phyloP scores from a whole-genome alignment of 2,329 filamentous ascomycete species.

The Penicillium paneum region DNA sequence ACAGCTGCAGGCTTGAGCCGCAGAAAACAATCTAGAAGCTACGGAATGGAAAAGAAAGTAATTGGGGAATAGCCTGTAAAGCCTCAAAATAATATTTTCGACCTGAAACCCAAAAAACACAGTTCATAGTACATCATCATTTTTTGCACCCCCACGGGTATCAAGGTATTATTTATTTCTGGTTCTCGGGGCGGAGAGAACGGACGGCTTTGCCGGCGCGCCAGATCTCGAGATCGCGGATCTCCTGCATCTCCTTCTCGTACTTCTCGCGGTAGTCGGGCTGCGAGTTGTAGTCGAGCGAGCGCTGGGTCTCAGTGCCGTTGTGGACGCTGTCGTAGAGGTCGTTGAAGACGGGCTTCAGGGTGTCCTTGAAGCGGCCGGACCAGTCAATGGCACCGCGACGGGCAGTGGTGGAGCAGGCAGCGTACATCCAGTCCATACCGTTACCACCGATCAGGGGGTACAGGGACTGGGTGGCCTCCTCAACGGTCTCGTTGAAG shows the following conservation, averaged over 20 bases:
- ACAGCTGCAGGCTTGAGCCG: neutral
- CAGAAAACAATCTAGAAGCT: neutral
- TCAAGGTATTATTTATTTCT: conserved; percentile 58
- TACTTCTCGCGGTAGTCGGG: conserved; percentile 95
- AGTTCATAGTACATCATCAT: conserved; percentile 38
- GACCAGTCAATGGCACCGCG: conserved; percentile 99
- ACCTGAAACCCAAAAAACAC: conserved; percentile 23
- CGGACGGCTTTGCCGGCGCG: conserved; percentile 94
- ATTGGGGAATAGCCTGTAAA: conserved; percentile 4
- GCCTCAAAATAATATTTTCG: conserved; percentile 10
- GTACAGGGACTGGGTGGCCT: conserved; percentile 97
- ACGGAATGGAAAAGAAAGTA: neutral
- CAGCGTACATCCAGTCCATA: conserved; percentile 99
- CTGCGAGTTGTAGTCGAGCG: conserved; percentile 95
- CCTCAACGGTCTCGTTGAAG: conserved; percentile 99
- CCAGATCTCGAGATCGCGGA: conserved; percentile 98
- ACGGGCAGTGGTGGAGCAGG: conserved; percentile 97
- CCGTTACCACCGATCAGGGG: conserved; percentile 94
- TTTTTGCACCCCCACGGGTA: conserved; percentile 31
- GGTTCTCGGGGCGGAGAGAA: conserved; percentile 80
- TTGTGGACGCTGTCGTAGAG: conserved; percentile 91
- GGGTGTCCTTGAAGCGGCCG: conserved; percentile 91
- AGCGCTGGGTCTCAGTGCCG: conserved; percentile 92
- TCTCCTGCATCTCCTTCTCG: conserved; percentile 98
- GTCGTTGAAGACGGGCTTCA: conserved; percentile 98